Evolutionary conservation across 345 rosid species (phyloP).

Genomic region (Schrenkiella parvula): DNA sequence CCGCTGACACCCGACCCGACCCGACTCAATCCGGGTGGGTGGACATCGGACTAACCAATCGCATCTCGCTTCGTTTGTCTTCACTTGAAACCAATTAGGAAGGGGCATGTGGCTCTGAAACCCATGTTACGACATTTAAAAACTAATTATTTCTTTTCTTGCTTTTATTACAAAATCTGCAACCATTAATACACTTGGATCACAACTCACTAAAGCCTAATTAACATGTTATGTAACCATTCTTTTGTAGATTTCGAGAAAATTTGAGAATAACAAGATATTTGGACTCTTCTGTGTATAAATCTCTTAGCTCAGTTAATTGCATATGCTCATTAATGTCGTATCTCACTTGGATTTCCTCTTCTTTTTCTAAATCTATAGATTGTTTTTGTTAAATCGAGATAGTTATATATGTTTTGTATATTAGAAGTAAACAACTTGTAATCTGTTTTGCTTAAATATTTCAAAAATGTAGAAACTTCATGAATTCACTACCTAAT

Average conservation of each 20-base stretch:
- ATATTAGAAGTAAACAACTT: background rate
- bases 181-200: conserved; percentile 32
- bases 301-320: conserved; percentile 26
- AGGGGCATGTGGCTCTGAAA: conserved; percentile 35
- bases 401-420: background rate
- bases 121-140: conserved; percentile 13
- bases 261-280: conserved; percentile 23
- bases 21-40: conserved; percentile 11
- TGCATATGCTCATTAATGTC: conserved; percentile 30
- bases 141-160: background rate
- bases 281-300: conserved; percentile 29
- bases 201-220: conserved; percentile 29
- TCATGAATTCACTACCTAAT: background rate
- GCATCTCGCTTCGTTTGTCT: conserved; percentile 28
- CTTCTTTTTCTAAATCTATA: background rate
- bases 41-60: conserved; percentile 25
- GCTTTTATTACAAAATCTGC: conserved; percentile 2
- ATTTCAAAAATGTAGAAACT: background rate
- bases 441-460: background rate
- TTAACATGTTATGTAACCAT: conserved; percentile 24
- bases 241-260: conserved; percentile 18
- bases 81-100: conserved; percentile 17
- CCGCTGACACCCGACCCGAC: conserved; percentile 39
- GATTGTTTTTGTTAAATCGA: background rate
- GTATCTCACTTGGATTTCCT: conserved; percentile 1